Conservation (phyloP, 2,329 filamentous ascomycete species). For the Paecilomyces formosus region DNA sequence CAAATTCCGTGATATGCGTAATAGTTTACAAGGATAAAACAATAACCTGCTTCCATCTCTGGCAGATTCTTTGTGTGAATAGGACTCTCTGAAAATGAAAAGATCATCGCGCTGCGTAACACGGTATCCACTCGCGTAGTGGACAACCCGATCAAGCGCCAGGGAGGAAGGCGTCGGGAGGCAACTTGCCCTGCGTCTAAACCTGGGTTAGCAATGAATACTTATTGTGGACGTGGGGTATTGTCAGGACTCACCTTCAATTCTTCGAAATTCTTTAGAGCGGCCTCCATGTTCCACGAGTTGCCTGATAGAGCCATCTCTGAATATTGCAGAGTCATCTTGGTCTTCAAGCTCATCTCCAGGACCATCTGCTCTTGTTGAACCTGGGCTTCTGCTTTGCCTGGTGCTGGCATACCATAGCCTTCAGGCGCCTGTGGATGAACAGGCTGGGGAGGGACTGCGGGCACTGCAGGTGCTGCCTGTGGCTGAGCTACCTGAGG, state of each 20-base stretch:
- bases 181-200: slow-evolving; percentile 36
- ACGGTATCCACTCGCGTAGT: not conserved
- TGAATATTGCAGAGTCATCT: slow-evolving; percentile 72
- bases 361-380: slow-evolving; percentile 62
- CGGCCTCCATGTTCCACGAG: slow-evolving; percentile 71
- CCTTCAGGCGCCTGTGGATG: slow-evolving; percentile 26
- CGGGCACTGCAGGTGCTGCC: slow-evolving; percentile 8
- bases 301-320: slow-evolving; percentile 73
- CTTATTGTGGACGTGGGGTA: not conserved
- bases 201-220: slow-evolving; percentile 13
- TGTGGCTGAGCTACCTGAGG: slow-evolving; percentile 30
- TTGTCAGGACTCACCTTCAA: slow-evolving; percentile 54
- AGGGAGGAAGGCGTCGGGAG: slow-evolving; percentile 42
- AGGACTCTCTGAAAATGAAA: not conserved
- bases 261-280: slow-evolving; percentile 65
- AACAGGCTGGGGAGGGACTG: slow-evolving; percentile 5
- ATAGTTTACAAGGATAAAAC: not conserved
- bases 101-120: not conserved
- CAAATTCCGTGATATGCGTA: not conserved
- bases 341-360: slow-evolving; percentile 68
- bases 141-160: not conserved
- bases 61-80: not conserved
- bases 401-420: slow-evolving; percentile 34
- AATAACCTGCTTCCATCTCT: not conserved
- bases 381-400: slow-evolving; percentile 43